Percentiles rank a stretch among this genome's conserved stretches.
These are phyloP conservation scores for Pleurotus djamor DNA, from an alignment of 768 basidiomycete genomes.

Conservation along the genomic window DNA sequence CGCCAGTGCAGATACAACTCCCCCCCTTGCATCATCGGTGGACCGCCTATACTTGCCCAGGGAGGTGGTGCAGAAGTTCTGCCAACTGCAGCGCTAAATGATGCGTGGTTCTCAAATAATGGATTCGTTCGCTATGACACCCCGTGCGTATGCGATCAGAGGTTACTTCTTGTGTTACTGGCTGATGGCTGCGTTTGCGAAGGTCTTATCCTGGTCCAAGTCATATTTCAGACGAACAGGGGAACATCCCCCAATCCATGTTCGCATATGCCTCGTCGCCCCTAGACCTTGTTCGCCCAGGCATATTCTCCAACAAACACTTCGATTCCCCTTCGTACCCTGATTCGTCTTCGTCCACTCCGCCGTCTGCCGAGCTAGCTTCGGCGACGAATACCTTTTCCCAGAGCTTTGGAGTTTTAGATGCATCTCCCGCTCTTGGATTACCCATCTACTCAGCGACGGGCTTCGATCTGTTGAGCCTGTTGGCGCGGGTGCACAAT, in stretches of 20 bases:
- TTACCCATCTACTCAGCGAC: slow-evolving; percentile 82
- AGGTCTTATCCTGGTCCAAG: neutral
- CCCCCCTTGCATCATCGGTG: slow-evolving; percentile 64
- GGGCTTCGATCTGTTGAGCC: slow-evolving; percentile 86
- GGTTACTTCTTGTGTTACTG: neutral
- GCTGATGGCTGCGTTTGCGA: neutral
- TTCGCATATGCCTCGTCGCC: too few relatives aligned
- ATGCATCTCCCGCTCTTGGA: slow-evolving; percentile 28
- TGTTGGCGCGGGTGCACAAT: slow-evolving; percentile 74
- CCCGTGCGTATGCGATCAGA: slow-evolving; percentile 9
- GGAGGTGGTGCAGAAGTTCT: slow-evolving; percentile 77
- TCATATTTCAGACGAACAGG: too few relatives aligned
- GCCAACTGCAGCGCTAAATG: slow-evolving; percentile 38
- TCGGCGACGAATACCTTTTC: neutral
- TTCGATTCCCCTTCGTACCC: too few relatives aligned
- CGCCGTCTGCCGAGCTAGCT: too few relatives aligned
- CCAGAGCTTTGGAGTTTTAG: slow-evolving; percentile 3
- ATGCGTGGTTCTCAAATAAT: slow-evolving; percentile 49
- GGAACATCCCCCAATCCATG: too few relatives aligned
- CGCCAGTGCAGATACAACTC: slow-evolving; percentile 47
- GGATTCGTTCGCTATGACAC: slow-evolving; percentile 19
- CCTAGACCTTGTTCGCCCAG: too few relatives aligned
- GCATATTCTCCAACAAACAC: too few relatives aligned
- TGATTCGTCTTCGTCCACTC: too few relatives aligned
- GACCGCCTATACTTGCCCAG: slow-evolving; percentile 58